A percentile compares a stretch with the other conserved stretches of the same genome.
Evolutionary conservation across 495 filamentous ascomycete species (phyloP).

Genomic region (Elasticomyces elasticus): DNA sequence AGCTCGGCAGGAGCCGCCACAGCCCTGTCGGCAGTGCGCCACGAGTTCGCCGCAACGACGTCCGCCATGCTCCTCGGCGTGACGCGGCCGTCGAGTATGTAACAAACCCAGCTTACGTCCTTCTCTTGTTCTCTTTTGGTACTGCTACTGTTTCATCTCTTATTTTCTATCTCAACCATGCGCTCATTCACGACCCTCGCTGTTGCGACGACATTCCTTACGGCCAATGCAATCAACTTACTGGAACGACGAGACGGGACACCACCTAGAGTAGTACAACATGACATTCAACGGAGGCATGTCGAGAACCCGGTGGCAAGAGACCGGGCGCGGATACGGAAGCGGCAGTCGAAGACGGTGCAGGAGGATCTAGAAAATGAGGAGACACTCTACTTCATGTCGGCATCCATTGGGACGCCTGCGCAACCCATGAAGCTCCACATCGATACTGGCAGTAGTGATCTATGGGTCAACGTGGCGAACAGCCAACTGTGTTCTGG

Average conservation of each 20-base stretch:
- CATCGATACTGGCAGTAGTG: constrained; percentile 60
- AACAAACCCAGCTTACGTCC: too few species aligned
- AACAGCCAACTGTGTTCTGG: constrained; percentile 42
- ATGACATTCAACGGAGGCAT: constrained; percentile 32
- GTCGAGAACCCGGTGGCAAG: constrained; percentile 26
- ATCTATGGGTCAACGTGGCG: constrained; percentile 75
- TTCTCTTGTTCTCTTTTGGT: too few species aligned
- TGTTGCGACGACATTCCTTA: constrained; percentile 13
- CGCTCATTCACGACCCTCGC: constrained; percentile 9
- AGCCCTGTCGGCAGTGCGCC: too few species aligned
- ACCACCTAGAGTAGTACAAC: constrained; percentile 20
- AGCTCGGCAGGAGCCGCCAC: too few species aligned
- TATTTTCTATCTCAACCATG: background rate
- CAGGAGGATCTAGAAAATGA: constrained; percentile 33
- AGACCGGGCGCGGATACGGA: constrained; percentile 26
- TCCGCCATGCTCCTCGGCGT: too few species aligned
- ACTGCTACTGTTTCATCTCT: too few species aligned
- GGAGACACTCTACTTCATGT: constrained; percentile 40
- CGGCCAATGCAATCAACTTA: constrained; percentile 25
- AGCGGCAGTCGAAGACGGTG: constrained; percentile 27
- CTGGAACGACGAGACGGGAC: constrained; percentile 22
- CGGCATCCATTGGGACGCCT: constrained; percentile 38
- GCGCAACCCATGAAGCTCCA: constrained; percentile 36
- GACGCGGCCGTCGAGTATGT: too few species aligned
- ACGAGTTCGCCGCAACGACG: too few species aligned